phyloP scores from a whole-genome alignment of 345 rosid species.

The Luvunga scandens region DNA sequence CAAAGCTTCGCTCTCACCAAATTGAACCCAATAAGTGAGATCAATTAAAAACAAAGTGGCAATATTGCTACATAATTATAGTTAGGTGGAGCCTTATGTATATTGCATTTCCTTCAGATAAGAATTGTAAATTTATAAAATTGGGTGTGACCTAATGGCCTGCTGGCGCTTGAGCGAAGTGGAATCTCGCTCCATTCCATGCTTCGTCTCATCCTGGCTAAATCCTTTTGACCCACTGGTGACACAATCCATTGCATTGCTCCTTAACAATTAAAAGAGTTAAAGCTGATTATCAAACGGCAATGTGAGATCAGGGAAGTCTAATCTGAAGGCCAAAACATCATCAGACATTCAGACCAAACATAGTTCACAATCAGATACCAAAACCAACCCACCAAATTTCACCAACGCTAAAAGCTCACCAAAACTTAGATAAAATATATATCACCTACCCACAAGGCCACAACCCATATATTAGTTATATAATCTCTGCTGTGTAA shows the following conservation, averaged over 20 bases:
- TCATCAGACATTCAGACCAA: neutral
- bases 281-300: neutral
- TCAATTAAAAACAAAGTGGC: neutral
- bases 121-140: neutral
- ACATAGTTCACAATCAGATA: neutral
- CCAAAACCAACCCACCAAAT: neutral
- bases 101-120: neutral
- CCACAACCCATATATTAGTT: too few relatives aligned
- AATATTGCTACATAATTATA: too few relatives aligned
- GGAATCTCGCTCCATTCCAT: too few relatives aligned
- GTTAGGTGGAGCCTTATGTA: too few relatives aligned
- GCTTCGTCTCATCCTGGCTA: neutral
- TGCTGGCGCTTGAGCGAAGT: too few relatives aligned
- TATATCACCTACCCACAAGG: neutral
- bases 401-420: neutral
- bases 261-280: neutral
- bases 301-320: neutral
- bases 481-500: neutral
- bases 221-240: neutral
- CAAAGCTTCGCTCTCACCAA: neutral
- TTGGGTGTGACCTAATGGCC: neutral
- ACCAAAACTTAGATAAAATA: neutral
- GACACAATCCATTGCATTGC: neutral
- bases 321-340: neutral
- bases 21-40: neutral